Percentiles rank a stretch among this genome's conserved stretches.
Evolutionary conservation across 2,329 filamentous ascomycete genomes (phyloP).

Genomic region (Colletotrichum euphorbiae): DNA sequence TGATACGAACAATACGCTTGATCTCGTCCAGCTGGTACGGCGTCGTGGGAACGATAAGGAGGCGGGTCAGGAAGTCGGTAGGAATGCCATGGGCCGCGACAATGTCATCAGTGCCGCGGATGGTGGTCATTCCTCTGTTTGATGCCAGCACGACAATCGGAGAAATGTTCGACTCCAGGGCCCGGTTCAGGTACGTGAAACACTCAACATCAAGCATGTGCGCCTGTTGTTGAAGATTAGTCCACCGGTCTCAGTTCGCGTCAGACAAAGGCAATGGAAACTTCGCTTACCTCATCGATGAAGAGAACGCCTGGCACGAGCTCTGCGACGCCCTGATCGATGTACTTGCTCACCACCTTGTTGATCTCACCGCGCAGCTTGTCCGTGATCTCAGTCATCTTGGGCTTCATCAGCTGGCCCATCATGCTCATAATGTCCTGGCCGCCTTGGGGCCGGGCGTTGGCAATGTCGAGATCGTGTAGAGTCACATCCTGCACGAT

Average conservation of each 20-base stretch:
- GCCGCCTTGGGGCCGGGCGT: conserved; percentile 92
- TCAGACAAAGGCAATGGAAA: conserved; percentile 28
- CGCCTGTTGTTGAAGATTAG: conserved; percentile 67
- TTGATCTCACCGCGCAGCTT: conserved; percentile 97
- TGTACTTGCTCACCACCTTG: conserved; percentile 99
- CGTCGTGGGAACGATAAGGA: conserved; percentile 96
- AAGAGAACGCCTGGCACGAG: conserved; percentile 98
- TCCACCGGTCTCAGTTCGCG: conserved; percentile 30
- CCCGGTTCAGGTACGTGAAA: conserved; percentile 98
- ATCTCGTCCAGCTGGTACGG: conserved; percentile 91
- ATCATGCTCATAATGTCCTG: conserved; percentile 99
- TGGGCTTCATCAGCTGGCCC: conserved; percentile 99
- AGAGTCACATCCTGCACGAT: conserved; percentile 98
- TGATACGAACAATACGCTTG: conserved; percentile 88
- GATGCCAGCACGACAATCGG: conserved; percentile 98
- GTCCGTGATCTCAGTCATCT: conserved; percentile 99
- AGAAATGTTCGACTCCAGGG: conserved; percentile 93
- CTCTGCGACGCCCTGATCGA: conserved; percentile 97
- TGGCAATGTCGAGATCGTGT: conserved; percentile 96
- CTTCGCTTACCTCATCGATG: conserved; percentile 85
- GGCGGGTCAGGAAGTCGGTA: conserved; percentile 89
- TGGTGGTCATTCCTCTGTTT: conserved; percentile 93
- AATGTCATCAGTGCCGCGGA: conserved; percentile 86
- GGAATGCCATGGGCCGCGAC: conserved; percentile 93
- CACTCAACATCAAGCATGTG: conserved; percentile 99